phyloP scores from a whole-genome alignment of 306 rosid genomes.

The Vigna unguiculata region DNA sequence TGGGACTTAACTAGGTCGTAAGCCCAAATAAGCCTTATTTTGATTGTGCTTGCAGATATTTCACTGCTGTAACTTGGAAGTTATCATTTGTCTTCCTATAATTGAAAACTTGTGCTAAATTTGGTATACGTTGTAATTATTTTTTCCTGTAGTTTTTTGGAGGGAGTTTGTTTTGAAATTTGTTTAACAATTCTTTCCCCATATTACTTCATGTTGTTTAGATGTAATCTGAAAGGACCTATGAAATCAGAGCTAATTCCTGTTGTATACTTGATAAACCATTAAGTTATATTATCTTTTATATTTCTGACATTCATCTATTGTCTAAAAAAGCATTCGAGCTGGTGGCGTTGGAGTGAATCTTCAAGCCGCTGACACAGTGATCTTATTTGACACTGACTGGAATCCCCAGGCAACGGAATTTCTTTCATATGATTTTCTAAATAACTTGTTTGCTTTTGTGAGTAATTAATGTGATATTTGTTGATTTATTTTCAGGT shows the following conservation, averaged over 20 bases:
- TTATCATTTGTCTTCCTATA: slow-evolving; percentile 2
- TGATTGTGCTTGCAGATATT: neutral
- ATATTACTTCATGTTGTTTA: neutral
- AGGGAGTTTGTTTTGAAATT: neutral
- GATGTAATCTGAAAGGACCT: slow-evolving; percentile 24
- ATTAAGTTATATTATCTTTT: slow-evolving; percentile 14
- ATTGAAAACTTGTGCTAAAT: slow-evolving; percentile 10
- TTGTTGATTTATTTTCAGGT: slow-evolving; percentile 69
- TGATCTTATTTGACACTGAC: slow-evolving; percentile 97
- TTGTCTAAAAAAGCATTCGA: slow-evolving; percentile 69
- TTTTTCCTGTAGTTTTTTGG: neutral
- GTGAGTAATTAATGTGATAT: slow-evolving; percentile 36
- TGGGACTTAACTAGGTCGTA: no score
- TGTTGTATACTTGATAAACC: slow-evolving; percentile 5
- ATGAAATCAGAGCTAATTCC: slow-evolving; percentile 15
- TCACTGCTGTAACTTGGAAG: slow-evolving; percentile 8
- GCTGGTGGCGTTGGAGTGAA: slow-evolving; percentile 99
- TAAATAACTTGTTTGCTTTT: slow-evolving; percentile 29
- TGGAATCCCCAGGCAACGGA: slow-evolving; percentile 97
- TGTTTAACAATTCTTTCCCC: neutral
- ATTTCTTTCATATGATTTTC: slow-evolving; percentile 34
- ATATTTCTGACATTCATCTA: slow-evolving; percentile 54
- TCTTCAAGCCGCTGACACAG: slow-evolving; percentile 99
- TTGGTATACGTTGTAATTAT: slow-evolving; percentile 5
- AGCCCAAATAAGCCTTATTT: neutral